phyloP scores from a whole-genome alignment of 2,329 filamentous ascomycete genomes.

The Botryotinia narcissicola region DNA sequence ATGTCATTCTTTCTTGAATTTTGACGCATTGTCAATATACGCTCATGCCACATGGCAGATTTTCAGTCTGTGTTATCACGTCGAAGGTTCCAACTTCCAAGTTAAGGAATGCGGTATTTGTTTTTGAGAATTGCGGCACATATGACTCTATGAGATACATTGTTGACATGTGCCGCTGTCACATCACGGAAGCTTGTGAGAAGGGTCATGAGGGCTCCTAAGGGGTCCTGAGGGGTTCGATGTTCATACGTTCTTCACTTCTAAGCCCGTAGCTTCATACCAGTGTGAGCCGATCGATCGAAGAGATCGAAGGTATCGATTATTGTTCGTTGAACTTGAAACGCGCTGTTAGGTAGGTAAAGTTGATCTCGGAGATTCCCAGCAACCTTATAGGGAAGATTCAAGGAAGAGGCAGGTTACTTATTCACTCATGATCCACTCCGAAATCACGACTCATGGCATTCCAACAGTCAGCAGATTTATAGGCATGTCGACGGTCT shows the following conservation, averaged over 20 bases:
- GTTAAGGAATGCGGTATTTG: not conserved
- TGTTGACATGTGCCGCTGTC: not conserved
- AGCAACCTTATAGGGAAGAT: conserved; percentile 2
- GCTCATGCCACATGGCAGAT: conserved; percentile 13
- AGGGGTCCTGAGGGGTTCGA: not conserved
- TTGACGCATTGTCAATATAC: not conserved
- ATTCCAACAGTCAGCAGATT: not conserved
- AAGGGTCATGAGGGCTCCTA: not conserved
- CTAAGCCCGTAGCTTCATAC: not conserved
- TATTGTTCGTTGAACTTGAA: not conserved
- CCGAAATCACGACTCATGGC: not conserved
- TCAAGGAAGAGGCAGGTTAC: not conserved
- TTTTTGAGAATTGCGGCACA: not conserved
- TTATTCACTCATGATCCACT: not conserved
- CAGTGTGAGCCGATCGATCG: not conserved
- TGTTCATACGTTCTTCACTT: not conserved
- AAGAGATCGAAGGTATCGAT: not conserved
- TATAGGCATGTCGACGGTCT: not conserved
- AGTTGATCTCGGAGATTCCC: conserved; percentile 1
- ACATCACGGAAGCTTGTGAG: not conserved
- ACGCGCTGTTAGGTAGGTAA: not conserved
- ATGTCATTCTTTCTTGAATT: not conserved
- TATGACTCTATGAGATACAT: not conserved
- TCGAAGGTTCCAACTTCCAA: conserved; percentile 4
- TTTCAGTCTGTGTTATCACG: conserved; percentile 4